phyloP scores from a whole-genome alignment of 2,329 filamentous ascomycete genomes.

The Phyllosticta citribraziliensis region DNA sequence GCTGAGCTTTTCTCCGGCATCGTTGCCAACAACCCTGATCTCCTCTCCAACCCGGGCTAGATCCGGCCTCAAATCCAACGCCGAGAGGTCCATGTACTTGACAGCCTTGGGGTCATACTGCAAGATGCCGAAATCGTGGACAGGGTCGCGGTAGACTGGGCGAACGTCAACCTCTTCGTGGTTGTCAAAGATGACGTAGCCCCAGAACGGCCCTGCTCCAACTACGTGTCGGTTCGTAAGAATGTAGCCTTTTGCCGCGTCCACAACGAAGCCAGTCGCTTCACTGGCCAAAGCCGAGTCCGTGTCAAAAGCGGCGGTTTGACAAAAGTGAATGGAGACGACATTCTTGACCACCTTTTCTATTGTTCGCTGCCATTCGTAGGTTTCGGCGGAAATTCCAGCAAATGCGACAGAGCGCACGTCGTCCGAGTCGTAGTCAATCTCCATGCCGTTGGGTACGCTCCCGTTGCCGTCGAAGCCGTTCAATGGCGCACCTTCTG shows the following conservation, averaged over 20 bases:
- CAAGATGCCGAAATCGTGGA: constrained; percentile 96
- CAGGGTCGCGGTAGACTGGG: constrained; percentile 93
- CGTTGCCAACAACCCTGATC: constrained; percentile 95
- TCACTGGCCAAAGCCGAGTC: constrained; percentile 88
- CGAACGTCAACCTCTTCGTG: constrained; percentile 93
- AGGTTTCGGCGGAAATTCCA: constrained; percentile 50
- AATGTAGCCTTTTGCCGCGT: constrained; percentile 73
- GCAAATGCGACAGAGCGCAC: constrained; percentile 26
- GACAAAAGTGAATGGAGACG: constrained; percentile 97
- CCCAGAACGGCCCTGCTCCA: constrained; percentile 92
- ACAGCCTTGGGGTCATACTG: constrained; percentile 92
- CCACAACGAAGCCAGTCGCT: constrained; percentile 94
- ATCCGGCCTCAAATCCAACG: constrained; percentile 73
- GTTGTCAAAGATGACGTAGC: constrained; percentile 97
- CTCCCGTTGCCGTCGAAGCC: constrained; percentile 25
- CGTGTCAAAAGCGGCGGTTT: constrained; percentile 97
- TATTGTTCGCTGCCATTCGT: constrained; percentile 92
- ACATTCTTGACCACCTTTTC: constrained; percentile 90
- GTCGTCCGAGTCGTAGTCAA: constrained; percentile 37
- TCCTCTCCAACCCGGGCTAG: constrained; percentile 80
- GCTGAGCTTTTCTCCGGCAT: constrained; percentile 95
- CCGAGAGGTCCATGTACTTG: constrained; percentile 89
- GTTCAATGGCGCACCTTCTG: constrained; percentile 24
- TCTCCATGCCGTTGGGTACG: constrained; percentile 30
- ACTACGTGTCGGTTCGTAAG: constrained; percentile 67